Percentiles rank a stretch among this genome's conserved stretches.
Conservation (phyloP, 768 basidiomycete genomes). For the Agrocybe pediades region DNA sequence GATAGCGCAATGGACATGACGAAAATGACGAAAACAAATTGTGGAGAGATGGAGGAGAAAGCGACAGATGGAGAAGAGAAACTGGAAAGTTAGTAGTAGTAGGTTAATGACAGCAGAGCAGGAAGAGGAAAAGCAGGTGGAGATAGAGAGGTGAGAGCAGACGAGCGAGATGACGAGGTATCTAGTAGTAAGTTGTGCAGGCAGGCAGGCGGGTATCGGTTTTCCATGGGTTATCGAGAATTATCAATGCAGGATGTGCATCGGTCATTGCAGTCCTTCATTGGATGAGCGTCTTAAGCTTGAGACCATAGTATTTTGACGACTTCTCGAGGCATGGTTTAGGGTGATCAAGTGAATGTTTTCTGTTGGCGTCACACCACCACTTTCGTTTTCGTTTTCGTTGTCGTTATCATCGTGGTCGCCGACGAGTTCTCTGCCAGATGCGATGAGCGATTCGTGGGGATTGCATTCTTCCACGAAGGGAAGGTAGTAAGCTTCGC, state of each 20-base stretch:
- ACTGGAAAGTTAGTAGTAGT: no score
- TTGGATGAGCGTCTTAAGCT: not conserved
- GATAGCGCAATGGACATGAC: no score
- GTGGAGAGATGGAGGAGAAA: no score
- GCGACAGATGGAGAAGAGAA: no score
- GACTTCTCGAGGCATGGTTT: not conserved
- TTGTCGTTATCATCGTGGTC: no score
- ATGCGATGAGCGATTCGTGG: not conserved
- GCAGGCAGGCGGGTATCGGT: not conserved
- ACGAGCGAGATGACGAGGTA: not conserved
- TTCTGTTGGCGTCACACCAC: not conserved
- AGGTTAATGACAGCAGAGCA: not conserved
- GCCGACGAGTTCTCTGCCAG: no score
- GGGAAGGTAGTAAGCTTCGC: slow-evolving; percentile 11
- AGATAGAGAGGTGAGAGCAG: not conserved
- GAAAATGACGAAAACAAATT: no score
- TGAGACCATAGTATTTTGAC: no score
- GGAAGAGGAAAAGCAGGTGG: not conserved
- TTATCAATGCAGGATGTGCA: no score
- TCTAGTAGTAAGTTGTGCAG: not conserved
- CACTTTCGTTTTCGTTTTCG: no score
- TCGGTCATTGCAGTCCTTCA: not conserved
- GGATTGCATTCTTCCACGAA: slow-evolving; percentile 8
- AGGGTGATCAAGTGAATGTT: not conserved
- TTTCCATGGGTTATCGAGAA: no score